Conservation (phyloP, 139 green algal species). For the Auxenochlorella pyrenoidosa region DNA sequence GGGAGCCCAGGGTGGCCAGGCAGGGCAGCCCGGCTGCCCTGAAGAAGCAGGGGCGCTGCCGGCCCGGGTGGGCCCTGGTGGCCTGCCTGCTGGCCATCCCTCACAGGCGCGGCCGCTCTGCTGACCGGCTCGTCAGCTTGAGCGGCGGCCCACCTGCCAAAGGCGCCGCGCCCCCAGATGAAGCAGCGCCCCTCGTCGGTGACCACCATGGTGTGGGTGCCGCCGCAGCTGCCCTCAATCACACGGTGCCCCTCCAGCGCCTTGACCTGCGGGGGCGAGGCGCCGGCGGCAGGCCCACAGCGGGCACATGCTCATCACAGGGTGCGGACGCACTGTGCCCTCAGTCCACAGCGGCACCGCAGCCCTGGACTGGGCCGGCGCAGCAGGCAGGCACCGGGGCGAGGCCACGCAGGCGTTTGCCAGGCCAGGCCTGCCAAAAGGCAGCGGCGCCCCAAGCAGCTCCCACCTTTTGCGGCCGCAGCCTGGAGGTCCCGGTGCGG, state of each 20-base stretch:
- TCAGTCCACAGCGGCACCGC: too few relatives aligned
- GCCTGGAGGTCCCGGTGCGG: conserved; percentile 68
- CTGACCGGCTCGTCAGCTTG: too few relatives aligned
- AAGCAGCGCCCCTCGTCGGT: conserved; percentile 78
- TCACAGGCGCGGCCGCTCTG: not conserved
- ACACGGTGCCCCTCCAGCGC: conserved; percentile 60
- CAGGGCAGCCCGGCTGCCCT: not conserved
- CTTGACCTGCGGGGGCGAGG: conserved; percentile 67
- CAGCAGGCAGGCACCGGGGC: too few relatives aligned
- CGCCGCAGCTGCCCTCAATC: conserved; percentile 76
- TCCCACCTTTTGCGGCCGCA: conserved; percentile 76
- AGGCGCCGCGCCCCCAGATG: conserved; percentile 82
- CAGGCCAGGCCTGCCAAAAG: too few relatives aligned
- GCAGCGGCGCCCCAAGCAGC: conserved; percentile 47
- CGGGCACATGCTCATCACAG: too few relatives aligned
- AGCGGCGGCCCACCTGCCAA: conserved; percentile 50
- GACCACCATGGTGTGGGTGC: conserved; percentile 78
- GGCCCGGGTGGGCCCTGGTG: too few relatives aligned
- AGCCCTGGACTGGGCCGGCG: too few relatives aligned
- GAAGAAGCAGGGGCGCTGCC: not conserved
- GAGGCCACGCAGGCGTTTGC: too few relatives aligned
- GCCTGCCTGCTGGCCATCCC: not conserved
- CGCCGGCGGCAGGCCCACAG: too few relatives aligned
- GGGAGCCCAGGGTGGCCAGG: not conserved
- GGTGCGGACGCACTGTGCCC: too few relatives aligned